Percentiles rank a stretch among this genome's conserved stretches.
These are phyloP conservation scores for Quercus bicolor DNA, from an alignment of 306 rosid species.

Conservation along the genomic window DNA sequence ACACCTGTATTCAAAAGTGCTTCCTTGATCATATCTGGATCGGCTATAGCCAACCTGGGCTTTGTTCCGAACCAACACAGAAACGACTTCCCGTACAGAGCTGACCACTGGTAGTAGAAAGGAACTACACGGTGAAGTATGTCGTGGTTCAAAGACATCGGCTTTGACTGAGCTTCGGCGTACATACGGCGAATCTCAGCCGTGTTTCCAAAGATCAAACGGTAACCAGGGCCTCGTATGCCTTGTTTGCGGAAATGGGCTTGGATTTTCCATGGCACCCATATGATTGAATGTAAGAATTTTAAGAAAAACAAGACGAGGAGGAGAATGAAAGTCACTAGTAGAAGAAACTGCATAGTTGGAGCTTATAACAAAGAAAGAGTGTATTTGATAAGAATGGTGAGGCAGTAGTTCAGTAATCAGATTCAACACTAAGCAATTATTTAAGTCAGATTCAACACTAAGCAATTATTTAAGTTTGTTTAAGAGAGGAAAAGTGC, in stretches of 20 bases:
- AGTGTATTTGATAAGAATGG: neutral
- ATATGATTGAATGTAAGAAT: constrained; percentile 18
- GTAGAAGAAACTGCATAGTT: constrained; percentile 7
- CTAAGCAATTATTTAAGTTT: no score
- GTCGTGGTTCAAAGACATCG: constrained; percentile 39
- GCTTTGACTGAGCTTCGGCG: constrained; percentile 34
- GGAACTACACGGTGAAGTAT: constrained; percentile 30
- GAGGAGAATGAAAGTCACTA: neutral
- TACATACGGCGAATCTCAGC: constrained; percentile 31
- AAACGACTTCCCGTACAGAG: constrained; percentile 39
- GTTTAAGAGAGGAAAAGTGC: no score
- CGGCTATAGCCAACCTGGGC: constrained; percentile 41
- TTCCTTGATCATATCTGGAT: constrained; percentile 50
- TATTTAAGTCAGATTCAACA: no score
- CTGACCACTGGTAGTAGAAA: constrained; percentile 43
- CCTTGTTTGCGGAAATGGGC: constrained; percentile 48
- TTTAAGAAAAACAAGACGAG: neutral
- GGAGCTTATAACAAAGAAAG: neutral
- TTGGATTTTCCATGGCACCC: constrained; percentile 39
- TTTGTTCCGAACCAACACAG: constrained; percentile 49
- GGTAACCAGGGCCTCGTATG: constrained; percentile 48
- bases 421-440: no score
- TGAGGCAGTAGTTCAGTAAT: no score
- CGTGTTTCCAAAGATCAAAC: constrained; percentile 39
- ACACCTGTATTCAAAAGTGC: constrained; percentile 28